Conservation (phyloP, 2,329 filamentous ascomycete species). For the Ceratocystis albifundus region DNA sequence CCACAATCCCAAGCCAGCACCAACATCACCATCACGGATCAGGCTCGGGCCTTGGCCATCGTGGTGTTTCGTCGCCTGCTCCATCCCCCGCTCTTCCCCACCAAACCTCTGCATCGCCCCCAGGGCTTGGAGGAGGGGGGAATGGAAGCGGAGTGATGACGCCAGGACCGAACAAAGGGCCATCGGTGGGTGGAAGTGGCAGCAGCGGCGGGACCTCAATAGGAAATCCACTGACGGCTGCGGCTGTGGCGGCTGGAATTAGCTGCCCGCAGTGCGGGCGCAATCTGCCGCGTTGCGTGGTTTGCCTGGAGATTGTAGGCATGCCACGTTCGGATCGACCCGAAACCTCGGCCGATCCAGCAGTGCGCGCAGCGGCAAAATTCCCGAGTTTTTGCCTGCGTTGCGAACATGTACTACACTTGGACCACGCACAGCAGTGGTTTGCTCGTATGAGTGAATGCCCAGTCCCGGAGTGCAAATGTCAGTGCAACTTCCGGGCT, state of each 20-base stretch:
- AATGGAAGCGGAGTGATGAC: background rate
- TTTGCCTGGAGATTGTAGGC: conserved; percentile 56
- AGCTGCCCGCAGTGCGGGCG: conserved; percentile 56
- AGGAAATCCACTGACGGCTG: conserved; percentile 46
- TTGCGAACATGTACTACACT: conserved; percentile 56
- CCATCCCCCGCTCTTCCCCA: background rate
- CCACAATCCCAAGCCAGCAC: conserved; percentile 25
- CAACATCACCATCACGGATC: conserved; percentile 20
- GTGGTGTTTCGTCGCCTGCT: background rate
- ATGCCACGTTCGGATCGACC: conserved; percentile 49
- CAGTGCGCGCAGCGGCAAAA: conserved; percentile 39
- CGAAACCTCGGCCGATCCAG: conserved; percentile 39
- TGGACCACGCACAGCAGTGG: conserved; percentile 57
- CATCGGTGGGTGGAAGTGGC: conserved; percentile 24
- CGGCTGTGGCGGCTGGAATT: conserved; percentile 48
- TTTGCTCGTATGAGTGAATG: conserved; percentile 54
- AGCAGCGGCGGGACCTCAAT: conserved; percentile 22
- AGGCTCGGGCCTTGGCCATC: conserved; percentile 1
- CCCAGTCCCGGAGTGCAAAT: conserved; percentile 57
- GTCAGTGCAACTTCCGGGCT: conserved; percentile 50
- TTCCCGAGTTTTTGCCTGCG: conserved; percentile 59
- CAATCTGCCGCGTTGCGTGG: conserved; percentile 54
- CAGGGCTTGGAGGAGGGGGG: background rate
- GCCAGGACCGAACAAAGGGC: background rate
- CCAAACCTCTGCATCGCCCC: conserved; percentile 14